phyloP scores from a whole-genome alignment of 306 rosid genomes.

The Lablab purpureus region DNA sequence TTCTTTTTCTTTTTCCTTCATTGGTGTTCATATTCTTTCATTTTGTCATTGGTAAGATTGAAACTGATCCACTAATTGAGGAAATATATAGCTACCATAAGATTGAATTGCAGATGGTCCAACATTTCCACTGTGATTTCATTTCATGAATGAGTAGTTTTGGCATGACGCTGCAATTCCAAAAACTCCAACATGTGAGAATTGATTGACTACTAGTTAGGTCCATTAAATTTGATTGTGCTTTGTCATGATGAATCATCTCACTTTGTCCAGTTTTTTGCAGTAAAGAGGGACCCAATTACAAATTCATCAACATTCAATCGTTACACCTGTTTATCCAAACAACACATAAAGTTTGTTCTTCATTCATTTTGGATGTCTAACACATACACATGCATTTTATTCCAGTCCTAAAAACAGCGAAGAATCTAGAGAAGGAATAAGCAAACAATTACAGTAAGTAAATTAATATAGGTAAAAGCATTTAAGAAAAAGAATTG shows the following conservation, averaged over 20 bases:
- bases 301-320: neutral
- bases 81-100: neutral
- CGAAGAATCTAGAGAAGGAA: too few species aligned
- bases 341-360: neutral
- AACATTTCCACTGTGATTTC: slow-evolving; percentile 14
- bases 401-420: neutral
- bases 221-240: neutral
- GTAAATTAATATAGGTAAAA: too few species aligned
- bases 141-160: neutral
- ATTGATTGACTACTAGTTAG: neutral
- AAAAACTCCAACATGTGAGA: slow-evolving; percentile 1
- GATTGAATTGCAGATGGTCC: neutral
- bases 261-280: neutral
- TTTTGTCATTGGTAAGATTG: slow-evolving; percentile 4
- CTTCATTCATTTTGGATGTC: neutral
- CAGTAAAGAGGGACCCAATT: neutral
- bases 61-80: neutral
- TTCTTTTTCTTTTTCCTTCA: neutral
- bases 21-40: slow-evolving; percentile 3
- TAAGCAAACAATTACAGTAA: too few species aligned
- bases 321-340: neutral
- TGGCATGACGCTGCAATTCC: slow-evolving; percentile 3
- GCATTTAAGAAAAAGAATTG: too few species aligned
- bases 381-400: neutral
- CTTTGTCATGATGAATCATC: neutral